phyloP scores from a whole-genome alignment of 192 early-diverging fungal species.

The Cladochytrium replicatum region DNA sequence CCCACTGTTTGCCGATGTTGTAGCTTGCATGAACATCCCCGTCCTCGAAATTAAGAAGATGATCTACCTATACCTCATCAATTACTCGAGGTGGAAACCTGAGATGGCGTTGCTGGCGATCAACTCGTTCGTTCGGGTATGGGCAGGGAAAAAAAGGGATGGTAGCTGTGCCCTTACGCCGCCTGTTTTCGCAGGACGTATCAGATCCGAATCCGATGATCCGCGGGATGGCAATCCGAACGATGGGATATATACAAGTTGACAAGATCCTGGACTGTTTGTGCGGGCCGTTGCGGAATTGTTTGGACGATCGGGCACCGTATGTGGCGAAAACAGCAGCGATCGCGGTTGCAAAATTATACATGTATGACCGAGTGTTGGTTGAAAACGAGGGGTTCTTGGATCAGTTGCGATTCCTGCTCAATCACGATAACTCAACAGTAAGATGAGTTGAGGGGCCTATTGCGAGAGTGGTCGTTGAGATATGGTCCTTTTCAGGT shows the following conservation, averaged over 20 bases:
- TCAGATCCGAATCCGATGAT: conserved; percentile 90
- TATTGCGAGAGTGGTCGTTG: neutral
- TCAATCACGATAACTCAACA: conserved; percentile 84
- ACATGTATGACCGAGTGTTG: conserved; percentile 73
- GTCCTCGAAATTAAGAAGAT: conserved; percentile 55
- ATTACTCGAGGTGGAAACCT: conserved; percentile 86
- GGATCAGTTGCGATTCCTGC: conserved; percentile 75
- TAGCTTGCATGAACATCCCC: conserved; percentile 84
- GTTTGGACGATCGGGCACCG: conserved; percentile 79
- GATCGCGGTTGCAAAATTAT: conserved; percentile 88
- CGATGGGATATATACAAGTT: conserved; percentile 93
- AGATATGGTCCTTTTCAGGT: conserved; percentile 44
- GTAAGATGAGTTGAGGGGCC: no score
- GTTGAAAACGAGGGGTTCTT: conserved; percentile 83
- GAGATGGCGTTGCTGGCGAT: conserved; percentile 91
- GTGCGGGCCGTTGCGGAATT: conserved; percentile 68
- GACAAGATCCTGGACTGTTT: conserved; percentile 82
- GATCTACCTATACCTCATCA: conserved; percentile 94
- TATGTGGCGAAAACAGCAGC: conserved; percentile 97
- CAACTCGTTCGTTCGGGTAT: conserved; percentile 74
- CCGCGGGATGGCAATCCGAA: conserved; percentile 89
- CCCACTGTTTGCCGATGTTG: conserved; percentile 80
- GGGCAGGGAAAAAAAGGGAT: neutral
- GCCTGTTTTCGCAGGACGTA: conserved; percentile 53
- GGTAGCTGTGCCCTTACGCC: conserved; percentile 1